Base-by-base conservation (phyloP, 2,329 filamentous ascomycete genomes). In the Ophiosphaerella narmari region DNA sequence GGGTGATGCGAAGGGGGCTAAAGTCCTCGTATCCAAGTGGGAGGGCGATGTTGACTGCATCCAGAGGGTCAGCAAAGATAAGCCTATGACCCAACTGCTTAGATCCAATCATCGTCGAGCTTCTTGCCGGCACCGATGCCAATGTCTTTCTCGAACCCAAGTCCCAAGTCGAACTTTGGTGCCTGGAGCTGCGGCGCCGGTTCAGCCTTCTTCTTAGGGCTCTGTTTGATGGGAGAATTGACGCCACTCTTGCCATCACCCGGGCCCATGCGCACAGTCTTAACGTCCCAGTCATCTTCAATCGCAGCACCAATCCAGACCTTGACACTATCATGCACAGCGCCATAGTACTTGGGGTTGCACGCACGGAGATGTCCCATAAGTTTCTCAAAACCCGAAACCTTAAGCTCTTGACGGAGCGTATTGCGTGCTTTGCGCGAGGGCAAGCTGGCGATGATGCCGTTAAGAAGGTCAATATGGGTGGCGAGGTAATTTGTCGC, bases 281-380 rank as follows among this genome's bases (percentile, higher is more conserved):
- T 82, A 37, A 91, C 87, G 43, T 91, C 85, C 93, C 94, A 99
- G 39, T 85, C 89, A 73, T 99, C 94, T 53, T 92, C 91, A 24
- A 80, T 81, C 0, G 91, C 92, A 0, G 93, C 94, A 0, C 87
- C 87, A 14, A 97, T 89, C 92, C 93, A 99, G 6, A 89, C 92
- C 46, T 89, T 86, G 56, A 97, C 79, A 2, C 87, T 91, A 62
- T 93, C 90, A 70, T 99, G 94, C 4, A 99, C 89, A 41, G 89
- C 86, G 2, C 89, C 89, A 70, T 99, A 97, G 72, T 97, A 96
- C 72, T 97, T 97, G 74, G 97, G 92, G 72, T 97, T 99, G 79
- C 93, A 97, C 13, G 93, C 87, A 5, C 94, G 86, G 55, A 97
- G 78, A 50, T 86, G 93, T 18, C 84, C 83, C 81, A 97, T 89